Percentiles rank a stretch among this genome's conserved stretches.
Evolutionary conservation across 129 eudicot species (phyloP).

Genomic region (Helianthus annuus): HanXRQr2.0-SUNRISE NC_035447.2:95958169-95958668

Average conservation of each 20-base stretch:
- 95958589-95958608: background rate
- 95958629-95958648: background rate
- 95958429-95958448: no score
- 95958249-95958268: background rate
- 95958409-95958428: no score
- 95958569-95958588: background rate
- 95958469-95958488: background rate
- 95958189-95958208: background rate
- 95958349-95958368: no score
- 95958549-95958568: background rate
- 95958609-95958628: background rate
- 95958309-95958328: no score
- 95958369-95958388: no score
- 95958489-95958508: background rate
- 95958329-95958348: no score
- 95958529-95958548: background rate
- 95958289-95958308: background rate
- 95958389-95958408: no score
- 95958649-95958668: background rate
- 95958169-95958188: background rate
- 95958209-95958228: background rate
- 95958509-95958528: background rate
- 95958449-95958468: no score
- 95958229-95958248: background rate
- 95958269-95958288: background rate